Evolutionary conservation across 495 filamentous ascomycete species (phyloP).

Genomic region (Aspergillus baeticus): DNA sequence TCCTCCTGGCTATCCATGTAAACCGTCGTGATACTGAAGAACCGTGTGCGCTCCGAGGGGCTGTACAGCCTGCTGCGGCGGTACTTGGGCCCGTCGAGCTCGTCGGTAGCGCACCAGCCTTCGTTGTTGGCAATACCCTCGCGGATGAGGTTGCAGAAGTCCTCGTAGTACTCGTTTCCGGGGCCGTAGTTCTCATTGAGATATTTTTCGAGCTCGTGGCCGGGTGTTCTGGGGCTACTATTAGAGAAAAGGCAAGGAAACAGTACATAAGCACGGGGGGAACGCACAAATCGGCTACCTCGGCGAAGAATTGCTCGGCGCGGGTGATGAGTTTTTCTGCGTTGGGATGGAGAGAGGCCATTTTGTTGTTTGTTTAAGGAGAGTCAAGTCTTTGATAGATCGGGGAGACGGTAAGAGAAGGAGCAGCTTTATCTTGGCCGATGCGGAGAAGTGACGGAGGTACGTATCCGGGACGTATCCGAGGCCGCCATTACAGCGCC

Average conservation of each 20-base stretch:
- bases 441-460: not conserved
- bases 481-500: not conserved
- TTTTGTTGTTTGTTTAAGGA: not conserved
- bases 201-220: conserved; percentile 36
- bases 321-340: conserved; percentile 36
- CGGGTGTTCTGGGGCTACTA: conserved; percentile 38
- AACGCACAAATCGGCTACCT: conserved; percentile 42
- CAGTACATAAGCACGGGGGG: not conserved
- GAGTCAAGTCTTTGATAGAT: no score
- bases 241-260: not conserved
- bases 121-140: conserved; percentile 34
- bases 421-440: not conserved
- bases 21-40: conserved; percentile 49
- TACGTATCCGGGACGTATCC: conserved; percentile 6
- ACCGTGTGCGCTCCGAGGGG: conserved; percentile 36
- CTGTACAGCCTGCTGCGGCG: conserved; percentile 40
- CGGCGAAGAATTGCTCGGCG: conserved; percentile 38
- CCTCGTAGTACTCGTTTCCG: conserved; percentile 38
- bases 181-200: conserved; percentile 45
- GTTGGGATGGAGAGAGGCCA: conserved; percentile 24
- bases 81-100: conserved; percentile 40
- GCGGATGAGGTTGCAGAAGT: conserved; percentile 36
- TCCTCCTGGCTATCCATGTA: conserved; percentile 44
- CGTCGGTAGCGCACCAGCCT: conserved; percentile 42
- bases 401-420: not conserved